phyloP scores from a whole-genome alignment of 208 protist genomes.

The Naegleria lovaniensis region DNA sequence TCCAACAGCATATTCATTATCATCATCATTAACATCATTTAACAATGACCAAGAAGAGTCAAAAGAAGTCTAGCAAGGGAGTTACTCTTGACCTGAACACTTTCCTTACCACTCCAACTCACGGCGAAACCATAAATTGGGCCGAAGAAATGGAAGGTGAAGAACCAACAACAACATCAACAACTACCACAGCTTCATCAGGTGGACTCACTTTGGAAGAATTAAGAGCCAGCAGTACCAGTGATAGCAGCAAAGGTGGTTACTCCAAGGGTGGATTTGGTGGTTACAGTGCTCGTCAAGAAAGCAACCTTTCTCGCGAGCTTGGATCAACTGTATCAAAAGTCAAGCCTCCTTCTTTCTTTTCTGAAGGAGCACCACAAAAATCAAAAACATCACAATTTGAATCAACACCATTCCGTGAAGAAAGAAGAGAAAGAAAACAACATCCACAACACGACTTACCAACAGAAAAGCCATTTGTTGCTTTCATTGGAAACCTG shows the following conservation, averaged over 20 bases:
- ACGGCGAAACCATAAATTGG: background rate
- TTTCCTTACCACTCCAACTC: background rate
- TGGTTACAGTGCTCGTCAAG: background rate
- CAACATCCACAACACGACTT: background rate
- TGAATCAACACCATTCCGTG: background rate
- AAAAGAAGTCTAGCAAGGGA: background rate
- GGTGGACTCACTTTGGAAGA: background rate
- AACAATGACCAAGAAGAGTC: background rate
- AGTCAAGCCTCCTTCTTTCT: background rate
- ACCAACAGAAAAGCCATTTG: slow-evolving; percentile 16
- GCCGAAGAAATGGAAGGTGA: background rate
- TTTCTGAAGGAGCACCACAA: background rate
- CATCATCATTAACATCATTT: background rate
- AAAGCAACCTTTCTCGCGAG: background rate
- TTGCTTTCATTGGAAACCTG: background rate
- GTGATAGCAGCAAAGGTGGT: background rate
- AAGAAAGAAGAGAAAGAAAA: background rate
- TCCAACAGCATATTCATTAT: no score
- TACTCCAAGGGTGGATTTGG: no score
- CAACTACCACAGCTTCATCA: background rate
- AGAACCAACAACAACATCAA: background rate
- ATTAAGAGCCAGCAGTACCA: background rate
- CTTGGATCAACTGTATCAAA: background rate
- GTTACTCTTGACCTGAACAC: background rate
- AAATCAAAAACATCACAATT: background rate